A percentile compares a stretch with the other conserved stretches of the same genome.
phyloP scores from a whole-genome alignment of 139 green algal species.

The Chlorella sorokiniana region DNA sequence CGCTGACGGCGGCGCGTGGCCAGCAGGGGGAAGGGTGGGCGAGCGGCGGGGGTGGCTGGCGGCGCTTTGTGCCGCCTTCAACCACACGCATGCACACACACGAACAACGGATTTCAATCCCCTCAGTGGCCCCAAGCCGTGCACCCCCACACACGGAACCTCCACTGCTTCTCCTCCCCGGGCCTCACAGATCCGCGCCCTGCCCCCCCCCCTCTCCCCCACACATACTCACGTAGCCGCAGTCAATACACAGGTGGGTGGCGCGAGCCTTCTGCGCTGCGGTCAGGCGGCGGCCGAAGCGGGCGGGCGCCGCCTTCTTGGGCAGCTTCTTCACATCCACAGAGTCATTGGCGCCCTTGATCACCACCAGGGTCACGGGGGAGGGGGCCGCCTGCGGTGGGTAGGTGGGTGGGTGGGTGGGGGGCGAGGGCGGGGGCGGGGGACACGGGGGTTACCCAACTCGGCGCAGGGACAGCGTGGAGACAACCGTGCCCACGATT shows the following conservation, averaged over 20 bases:
- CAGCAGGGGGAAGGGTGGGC: too few species aligned
- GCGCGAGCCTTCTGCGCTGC: constrained; percentile 81
- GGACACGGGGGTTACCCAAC: background rate
- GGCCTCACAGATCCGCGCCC: too few species aligned
- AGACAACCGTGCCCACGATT: too few species aligned
- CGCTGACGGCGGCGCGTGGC: too few species aligned
- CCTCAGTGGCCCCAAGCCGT: too few species aligned
- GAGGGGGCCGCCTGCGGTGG: constrained; percentile 56
- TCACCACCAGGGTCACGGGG: constrained; percentile 75
- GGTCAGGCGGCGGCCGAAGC: constrained; percentile 93
- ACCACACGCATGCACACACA: too few species aligned
- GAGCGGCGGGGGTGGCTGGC: too few species aligned
- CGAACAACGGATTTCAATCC: too few species aligned
- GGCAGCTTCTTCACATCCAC: constrained; percentile 91
- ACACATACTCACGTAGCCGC: constrained; percentile 51
- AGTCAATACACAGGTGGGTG: constrained; percentile 97
- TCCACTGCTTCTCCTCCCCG: too few species aligned
- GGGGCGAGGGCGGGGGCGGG: background rate
- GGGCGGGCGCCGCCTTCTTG: constrained; percentile 87
- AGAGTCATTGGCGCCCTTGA: constrained; percentile 85
- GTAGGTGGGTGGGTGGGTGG: background rate
- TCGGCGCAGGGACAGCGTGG: background rate
- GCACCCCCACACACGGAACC: too few species aligned
- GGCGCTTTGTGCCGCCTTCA: too few species aligned
- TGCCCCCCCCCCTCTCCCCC: too few species aligned